Evolutionary conservation across 1,284 basidiomycete genomes (phyloP).

Genomic region (Trametes pubescens): DNA sequence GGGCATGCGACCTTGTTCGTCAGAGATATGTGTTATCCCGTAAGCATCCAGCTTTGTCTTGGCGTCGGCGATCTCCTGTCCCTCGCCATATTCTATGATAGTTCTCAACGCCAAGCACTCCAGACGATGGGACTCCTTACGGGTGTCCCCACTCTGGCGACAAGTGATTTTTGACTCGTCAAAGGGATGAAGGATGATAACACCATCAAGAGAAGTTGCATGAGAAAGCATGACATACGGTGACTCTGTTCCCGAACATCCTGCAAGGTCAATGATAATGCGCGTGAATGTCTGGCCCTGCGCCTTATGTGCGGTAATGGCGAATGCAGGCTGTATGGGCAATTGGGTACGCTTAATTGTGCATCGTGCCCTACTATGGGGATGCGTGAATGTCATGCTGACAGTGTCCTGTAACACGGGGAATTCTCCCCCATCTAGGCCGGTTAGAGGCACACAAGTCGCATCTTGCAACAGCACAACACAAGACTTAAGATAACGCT

Average conservation of each 20-base stretch:
- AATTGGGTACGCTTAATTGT: constrained; percentile 24
- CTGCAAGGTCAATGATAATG: constrained; percentile 32
- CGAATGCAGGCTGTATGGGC: constrained; percentile 32
- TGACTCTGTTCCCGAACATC: constrained; percentile 17
- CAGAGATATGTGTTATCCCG: no score
- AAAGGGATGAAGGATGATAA: constrained; percentile 33
- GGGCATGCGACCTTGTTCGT: no score
- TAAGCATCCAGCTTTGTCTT: no score
- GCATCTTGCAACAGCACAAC: not conserved
- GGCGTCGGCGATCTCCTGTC: no score
- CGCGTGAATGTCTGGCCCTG: constrained; percentile 31
- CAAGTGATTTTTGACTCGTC: constrained; percentile 9
- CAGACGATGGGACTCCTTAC: not conserved
- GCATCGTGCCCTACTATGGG: not conserved
- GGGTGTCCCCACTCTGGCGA: not conserved
- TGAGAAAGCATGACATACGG: constrained; percentile 37
- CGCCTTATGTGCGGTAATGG: constrained; percentile 34
- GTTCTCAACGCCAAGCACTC: no score
- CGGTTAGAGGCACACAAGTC: not conserved
- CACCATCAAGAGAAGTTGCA: constrained; percentile 23
- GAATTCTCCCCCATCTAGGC: not conserved
- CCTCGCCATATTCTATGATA: no score
- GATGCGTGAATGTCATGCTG: not conserved
- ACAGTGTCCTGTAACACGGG: not conserved
- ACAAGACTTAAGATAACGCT: not conserved